Conservation (phyloP, 2,329 filamentous ascomycete species). For the Ophiostoma australiae region DNA sequence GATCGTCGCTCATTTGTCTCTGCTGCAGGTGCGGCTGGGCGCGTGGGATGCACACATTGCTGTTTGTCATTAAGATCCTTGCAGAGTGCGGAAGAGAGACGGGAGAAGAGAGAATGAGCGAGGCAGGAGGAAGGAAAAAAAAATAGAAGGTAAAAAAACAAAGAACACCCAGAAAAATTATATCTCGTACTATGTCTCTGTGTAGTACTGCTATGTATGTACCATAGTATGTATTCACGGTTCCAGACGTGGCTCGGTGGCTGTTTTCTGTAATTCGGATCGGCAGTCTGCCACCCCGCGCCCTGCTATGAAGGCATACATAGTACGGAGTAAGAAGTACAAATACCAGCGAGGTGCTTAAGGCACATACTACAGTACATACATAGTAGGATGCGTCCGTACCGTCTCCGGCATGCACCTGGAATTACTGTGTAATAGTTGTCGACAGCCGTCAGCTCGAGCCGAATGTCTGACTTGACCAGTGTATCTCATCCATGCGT, state of each 20-base stretch:
- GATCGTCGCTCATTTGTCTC: background rate
- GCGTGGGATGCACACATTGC: background rate
- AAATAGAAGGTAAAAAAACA: too few relatives aligned
- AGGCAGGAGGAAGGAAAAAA: too few relatives aligned
- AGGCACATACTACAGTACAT: too few relatives aligned
- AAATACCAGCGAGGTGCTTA: too few relatives aligned
- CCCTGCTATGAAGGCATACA: too few relatives aligned
- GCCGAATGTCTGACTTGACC: background rate
- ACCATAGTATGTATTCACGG: background rate
- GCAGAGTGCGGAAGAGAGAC: too few relatives aligned
- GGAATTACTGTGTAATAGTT: background rate
- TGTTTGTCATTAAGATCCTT: background rate
- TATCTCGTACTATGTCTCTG: too few relatives aligned
- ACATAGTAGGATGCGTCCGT: too few relatives aligned
- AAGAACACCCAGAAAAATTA: too few relatives aligned
- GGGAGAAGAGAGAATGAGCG: too few relatives aligned
- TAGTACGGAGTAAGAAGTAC: too few relatives aligned
- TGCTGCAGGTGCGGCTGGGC: background rate
- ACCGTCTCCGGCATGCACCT: background rate
- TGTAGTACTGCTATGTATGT: too few relatives aligned
- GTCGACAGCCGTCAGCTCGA: background rate
- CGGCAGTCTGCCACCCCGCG: background rate
- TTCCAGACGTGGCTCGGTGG: background rate
- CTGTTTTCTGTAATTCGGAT: background rate
- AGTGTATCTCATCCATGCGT: background rate